Base-by-base conservation (phyloP, 2,329 filamentous ascomycete genomes). In the Escovopsis sp. region DNA sequence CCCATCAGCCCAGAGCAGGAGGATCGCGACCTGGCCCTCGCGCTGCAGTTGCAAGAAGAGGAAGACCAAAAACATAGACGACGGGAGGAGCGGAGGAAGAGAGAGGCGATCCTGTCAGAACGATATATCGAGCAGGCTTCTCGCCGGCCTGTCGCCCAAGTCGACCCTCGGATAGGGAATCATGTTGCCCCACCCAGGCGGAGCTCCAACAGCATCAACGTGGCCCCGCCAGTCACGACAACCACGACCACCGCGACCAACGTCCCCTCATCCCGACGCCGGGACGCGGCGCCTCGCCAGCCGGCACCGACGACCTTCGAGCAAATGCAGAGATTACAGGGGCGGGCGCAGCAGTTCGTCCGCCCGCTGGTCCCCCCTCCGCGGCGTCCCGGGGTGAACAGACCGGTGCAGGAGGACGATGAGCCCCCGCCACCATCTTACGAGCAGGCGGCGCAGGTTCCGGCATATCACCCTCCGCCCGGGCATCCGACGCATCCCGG, bases 41-140 rank as follows among this genome's bases (percentile, higher is more conserved):
- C 89, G 0, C 68, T 98, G 7, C 91, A 96, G 55, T 72, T 95
- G 1, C 89, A 96, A 57, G 91, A 96, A 53, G 87, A 94, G 57
- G 89, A 96, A 58, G 86, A 95, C 48, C 79, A 86, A 52, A 73
- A 78, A 12, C 76, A 87, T 48, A 72, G 74, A n/a, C 71, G 76
- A 39, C 71, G 77, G 39, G 70, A 77, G 43, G 75, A 73, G 9
- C 72, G 79, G 1, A 70, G 79, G 7, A 67, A 70, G 10, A 68
- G 76, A n/a, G 79, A 87, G 57, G 77, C 76, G 42, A 65, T 76
- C 43, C 66, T 84, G 1, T 83, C 79, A 0, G 78, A 82, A 53
- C 76, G 79, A 47, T 83, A 72, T 49, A 82, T 87, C 43, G 75
- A 81, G 50, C 76, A 77, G 48, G 72, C 65, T 6, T 9, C 8